Evolutionary conservation across 306 rosid species (phyloP).

Genomic region (Cucurbita moschata): DNA sequence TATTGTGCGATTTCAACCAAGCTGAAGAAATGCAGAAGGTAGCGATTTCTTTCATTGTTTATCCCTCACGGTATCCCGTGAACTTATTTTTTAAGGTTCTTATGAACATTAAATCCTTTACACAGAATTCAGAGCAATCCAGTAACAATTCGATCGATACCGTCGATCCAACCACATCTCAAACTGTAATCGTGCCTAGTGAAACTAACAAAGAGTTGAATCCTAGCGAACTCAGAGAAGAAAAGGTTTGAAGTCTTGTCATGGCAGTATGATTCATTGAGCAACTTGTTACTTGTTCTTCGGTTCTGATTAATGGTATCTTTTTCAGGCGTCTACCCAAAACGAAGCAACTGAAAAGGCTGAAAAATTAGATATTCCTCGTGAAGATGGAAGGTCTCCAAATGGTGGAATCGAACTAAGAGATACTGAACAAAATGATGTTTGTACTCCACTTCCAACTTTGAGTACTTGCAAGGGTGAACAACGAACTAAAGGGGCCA

Average conservation of each 20-base stretch:
- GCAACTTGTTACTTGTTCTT: conserved; percentile 2
- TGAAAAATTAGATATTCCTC: background rate
- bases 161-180: conserved; percentile 12
- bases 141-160: conserved; percentile 14
- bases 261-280: conserved; percentile 4
- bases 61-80: no score
- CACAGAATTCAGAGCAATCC: conserved; percentile 32
- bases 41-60: background rate
- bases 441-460: conserved; percentile 51
- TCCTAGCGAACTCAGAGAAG: conserved; percentile 15
- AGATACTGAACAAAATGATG: conserved; percentile 21
- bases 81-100: background rate
- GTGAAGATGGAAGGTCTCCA: conserved; percentile 19
- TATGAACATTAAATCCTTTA: conserved; percentile 2
- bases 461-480: conserved; percentile 25
- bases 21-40: conserved; percentile 57
- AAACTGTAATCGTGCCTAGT: conserved; percentile 9
- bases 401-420: background rate
- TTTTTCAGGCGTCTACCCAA: conserved; percentile 26
- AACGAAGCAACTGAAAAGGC: background rate
- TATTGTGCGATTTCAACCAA: conserved; percentile 75
- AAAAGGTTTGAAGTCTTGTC: conserved; percentile 5
- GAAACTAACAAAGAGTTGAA: conserved; percentile 18
- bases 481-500: conserved; percentile 14
- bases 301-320: background rate